phyloP scores from a whole-genome alignment of 306 rosid species.

The Cucurbita argyrosperma region DNA sequence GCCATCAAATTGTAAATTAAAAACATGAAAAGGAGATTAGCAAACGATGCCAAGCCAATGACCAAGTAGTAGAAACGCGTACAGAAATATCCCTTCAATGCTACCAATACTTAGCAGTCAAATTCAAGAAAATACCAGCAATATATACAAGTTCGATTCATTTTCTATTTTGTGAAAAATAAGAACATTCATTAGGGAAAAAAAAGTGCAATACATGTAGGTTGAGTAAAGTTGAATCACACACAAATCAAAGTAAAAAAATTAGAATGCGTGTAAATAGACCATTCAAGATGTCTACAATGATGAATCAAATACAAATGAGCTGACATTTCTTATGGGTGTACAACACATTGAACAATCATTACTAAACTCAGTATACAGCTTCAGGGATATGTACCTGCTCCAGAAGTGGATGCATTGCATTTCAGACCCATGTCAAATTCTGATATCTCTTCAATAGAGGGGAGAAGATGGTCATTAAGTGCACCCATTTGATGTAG shows the following conservation, averaged over 20 bases:
- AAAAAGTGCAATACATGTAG: background rate
- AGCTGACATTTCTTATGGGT: background rate
- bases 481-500: slow-evolving; percentile 74
- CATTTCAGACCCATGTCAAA: slow-evolving; percentile 17
- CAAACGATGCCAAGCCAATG: background rate
- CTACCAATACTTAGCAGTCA: background rate
- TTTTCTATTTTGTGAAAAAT: background rate
- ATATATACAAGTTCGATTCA: background rate
- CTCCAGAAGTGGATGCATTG: slow-evolving; percentile 41
- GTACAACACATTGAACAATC: background rate
- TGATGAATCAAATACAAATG: background rate
- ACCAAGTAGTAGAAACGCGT: background rate
- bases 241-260: background rate
- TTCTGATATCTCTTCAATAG: slow-evolving; percentile 24
- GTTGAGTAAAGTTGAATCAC: slow-evolving; percentile 3
- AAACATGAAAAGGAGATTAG: background rate
- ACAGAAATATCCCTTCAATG: background rate
- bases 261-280: background rate
- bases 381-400: slow-evolving; percentile 29
- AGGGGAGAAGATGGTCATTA: slow-evolving; percentile 67
- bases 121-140: background rate
- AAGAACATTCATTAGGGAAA: background rate
- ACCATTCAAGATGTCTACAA: background rate
- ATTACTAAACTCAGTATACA: slow-evolving; percentile 1
- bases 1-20: background rate